Evolutionary conservation across 495 filamentous ascomycete genomes (phyloP).

Genomic region (Penicillium cosmopolitanum): DNA sequence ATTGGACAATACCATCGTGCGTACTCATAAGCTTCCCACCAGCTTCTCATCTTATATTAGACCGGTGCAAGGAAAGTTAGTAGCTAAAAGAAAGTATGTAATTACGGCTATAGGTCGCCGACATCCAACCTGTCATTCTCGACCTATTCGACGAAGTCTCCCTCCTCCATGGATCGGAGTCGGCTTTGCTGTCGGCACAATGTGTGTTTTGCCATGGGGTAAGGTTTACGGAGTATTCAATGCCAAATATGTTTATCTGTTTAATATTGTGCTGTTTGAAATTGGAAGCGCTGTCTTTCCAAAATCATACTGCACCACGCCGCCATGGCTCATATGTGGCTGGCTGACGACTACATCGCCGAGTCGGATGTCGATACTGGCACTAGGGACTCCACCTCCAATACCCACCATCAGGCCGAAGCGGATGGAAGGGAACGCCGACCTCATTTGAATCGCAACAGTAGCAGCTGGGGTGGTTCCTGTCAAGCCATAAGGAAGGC

Average conservation of each 20-base stretch:
- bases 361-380: constrained; percentile 27
- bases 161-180: no score
- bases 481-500: not conserved
- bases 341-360: constrained; percentile 31
- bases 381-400: constrained; percentile 41
- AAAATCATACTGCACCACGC: constrained; percentile 31
- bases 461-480: not conserved
- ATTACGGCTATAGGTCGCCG: no score
- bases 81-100: no score
- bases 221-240: no score
- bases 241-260: no score
- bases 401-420: constrained; percentile 55
- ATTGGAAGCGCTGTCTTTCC: no score
- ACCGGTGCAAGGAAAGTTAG: no score
- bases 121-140: no score
- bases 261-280: no score
- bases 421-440: constrained; percentile 38
- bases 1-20: not conserved
- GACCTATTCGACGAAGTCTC: no score
- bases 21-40: not conserved
- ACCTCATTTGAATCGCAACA: not conserved
- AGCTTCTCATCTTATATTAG: not conserved
- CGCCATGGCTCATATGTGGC: constrained; percentile 8
- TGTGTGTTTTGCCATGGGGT: no score
- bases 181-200: no score